phyloP scores from a whole-genome alignment of 2,329 filamentous ascomycete genomes.

The Salinomyces thailandicus region DNA sequence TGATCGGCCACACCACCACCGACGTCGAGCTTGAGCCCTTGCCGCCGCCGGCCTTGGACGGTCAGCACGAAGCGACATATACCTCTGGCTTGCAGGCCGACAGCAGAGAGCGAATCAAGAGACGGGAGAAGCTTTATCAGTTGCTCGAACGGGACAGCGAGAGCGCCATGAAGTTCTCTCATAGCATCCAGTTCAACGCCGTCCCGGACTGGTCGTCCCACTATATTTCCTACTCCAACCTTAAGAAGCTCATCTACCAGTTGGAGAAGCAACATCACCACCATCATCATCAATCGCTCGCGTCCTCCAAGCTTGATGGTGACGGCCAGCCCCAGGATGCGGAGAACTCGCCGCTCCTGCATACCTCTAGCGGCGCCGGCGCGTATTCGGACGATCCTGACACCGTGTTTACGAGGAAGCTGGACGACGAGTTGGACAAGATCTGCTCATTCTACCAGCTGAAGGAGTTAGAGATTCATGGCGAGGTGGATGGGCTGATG shows the following conservation, averaged over 20 bases:
- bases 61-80: too few relatives aligned
- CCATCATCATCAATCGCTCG: constrained; percentile 31
- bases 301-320: constrained; percentile 11
- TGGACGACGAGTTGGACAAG: constrained; percentile 88
- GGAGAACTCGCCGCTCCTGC: constrained; percentile 74
- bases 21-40: background rate
- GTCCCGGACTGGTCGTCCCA: constrained; percentile 99
- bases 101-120: constrained; percentile 8
- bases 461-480: constrained; percentile 80
- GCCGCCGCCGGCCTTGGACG: background rate
- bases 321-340: constrained; percentile 47
- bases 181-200: constrained; percentile 98
- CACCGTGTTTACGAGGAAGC: constrained; percentile 64
- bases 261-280: constrained; percentile 63
- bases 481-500: constrained; percentile 68
- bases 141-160: constrained; percentile 62
- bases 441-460: constrained; percentile 80
- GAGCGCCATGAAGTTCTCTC: constrained; percentile 85
- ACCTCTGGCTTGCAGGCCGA: too few relatives aligned
- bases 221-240: constrained; percentile 96
- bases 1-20: background rate
- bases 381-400: constrained; percentile 58
- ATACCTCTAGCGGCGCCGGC: background rate
- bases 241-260: constrained; percentile 97
- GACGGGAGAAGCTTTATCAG: constrained; percentile 53